Percentiles rank a stretch among this genome's conserved stretches.
Evolutionary conservation across 257 asterid genomes (phyloP).

Genomic region (Penstemon eatonii): DNA sequence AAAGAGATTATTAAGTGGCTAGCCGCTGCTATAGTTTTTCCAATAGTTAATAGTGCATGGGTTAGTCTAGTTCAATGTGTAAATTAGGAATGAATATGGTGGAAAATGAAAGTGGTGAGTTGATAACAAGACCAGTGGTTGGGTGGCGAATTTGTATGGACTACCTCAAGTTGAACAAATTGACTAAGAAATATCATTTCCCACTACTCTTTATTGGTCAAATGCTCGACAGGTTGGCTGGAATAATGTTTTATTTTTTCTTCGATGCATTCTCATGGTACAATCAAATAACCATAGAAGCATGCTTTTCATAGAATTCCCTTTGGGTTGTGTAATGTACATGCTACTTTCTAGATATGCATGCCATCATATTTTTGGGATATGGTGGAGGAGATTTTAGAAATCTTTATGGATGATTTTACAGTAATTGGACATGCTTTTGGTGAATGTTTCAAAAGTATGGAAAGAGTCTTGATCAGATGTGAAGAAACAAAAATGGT

Average conservation of each 20-base stretch:
- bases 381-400: background rate
- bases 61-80: too few relatives aligned
- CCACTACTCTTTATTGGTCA: background rate
- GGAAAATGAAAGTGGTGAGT: too few relatives aligned
- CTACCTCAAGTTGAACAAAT: too few relatives aligned
- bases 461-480: background rate
- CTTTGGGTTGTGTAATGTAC: constrained; percentile 6
- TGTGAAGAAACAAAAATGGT: background rate
- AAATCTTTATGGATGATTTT: constrained; percentile 12
- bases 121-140: too few relatives aligned
- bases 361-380: background rate
- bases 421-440: background rate
- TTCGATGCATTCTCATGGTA: background rate
- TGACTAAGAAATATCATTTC: too few relatives aligned
- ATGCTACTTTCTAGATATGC: constrained; percentile 4
- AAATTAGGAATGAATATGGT: too few relatives aligned
- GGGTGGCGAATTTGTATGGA: too few relatives aligned
- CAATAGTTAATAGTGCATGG: too few relatives aligned
- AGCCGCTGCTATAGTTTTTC: too few relatives aligned
- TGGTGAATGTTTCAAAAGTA: background rate
- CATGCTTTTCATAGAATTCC: constrained; percentile 10
- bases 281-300: background rate
- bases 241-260: background rate
- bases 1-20: too few relatives aligned
- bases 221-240: background rate